Base-by-base conservation (phyloP, 352 stramenopile genomes). In the Stramenopiles sp. region DNA sequence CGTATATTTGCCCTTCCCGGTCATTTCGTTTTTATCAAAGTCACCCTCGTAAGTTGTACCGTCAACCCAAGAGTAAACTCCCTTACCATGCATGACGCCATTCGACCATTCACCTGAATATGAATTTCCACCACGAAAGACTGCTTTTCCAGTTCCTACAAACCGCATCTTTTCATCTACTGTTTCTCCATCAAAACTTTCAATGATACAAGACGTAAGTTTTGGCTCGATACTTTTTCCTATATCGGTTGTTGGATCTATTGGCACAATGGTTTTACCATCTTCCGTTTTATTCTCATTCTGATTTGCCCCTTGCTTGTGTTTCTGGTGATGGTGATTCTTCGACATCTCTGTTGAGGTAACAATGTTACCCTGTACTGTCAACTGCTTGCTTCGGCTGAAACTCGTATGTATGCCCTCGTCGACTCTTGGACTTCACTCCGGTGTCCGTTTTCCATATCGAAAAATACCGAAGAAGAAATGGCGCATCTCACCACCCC, bases 11-110 rank as follows among this genome's bases (percentile, higher is more conserved):
- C 71, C 71, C 14, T 33, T 78, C 8, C 71, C 71, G 4, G 30
- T 31, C 71, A 78, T 33, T 78, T 78, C 71, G 22, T 78, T 78
- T 33, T 78, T 33, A 33, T 78, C 31, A 78, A 78, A 78, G 30
- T 78, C 71, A 14, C 71, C 71, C 4, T 78, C 71, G 22, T 78
- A 78, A 14, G 14, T 31, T 33, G 71, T 33, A 4, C 71, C 71
- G 14, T 78, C 71, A 33, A 33, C 22, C 30, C 31, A 78, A 31
- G 30, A 14, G 22, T 78, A 78, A 78, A 78, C 22, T 14, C 71
- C 71, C 22, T 33, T 78, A 31, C 71, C 71, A 14, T 78, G 71
- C 71, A 31, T 31, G 4, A 33, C 31, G 8, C 71, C 71, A 78
- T 33, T 78, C 8, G 30, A 33, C 71, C 71, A 78, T 33, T 78